These are phyloP conservation scores for Lagenaria siceraria DNA, from an alignment of 306 rosid genomes.

Conservation along the genomic window DNA sequence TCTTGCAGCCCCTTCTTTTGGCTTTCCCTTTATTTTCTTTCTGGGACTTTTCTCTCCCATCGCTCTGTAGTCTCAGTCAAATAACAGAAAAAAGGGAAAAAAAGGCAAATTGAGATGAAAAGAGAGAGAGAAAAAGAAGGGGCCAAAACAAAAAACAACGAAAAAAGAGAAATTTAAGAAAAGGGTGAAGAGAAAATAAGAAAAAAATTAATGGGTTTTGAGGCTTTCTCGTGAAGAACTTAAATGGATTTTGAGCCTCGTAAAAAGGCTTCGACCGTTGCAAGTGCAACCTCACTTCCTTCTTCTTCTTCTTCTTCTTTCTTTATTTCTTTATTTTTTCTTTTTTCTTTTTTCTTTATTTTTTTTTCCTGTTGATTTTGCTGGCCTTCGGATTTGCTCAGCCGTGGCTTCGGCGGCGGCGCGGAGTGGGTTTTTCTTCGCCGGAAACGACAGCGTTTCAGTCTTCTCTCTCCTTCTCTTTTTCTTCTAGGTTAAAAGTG, in stretches of 20 bases:
- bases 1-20: background rate
- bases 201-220: constrained; percentile 16
- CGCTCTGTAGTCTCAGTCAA: constrained; percentile 9
- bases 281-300: constrained; percentile 11
- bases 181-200: background rate
- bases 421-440: background rate
- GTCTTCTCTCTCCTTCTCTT: background rate
- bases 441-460: background rate
- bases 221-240: constrained; percentile 20
- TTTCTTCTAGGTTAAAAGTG: background rate
- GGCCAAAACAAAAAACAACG: background rate
- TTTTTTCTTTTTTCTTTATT: too few relatives aligned
- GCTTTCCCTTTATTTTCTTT: background rate
- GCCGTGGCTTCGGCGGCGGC: background rate
- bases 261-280: constrained; percentile 5
- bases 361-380: too few relatives aligned
- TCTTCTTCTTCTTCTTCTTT: background rate
- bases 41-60: constrained; percentile 25
- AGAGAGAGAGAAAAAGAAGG: constrained; percentile 21
- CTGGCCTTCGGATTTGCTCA: background rate
- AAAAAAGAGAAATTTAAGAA: constrained; percentile 18
- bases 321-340: too few relatives aligned
- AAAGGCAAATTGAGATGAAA: background rate
- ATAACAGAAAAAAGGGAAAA: constrained; percentile 3
- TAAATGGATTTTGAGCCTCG: constrained; percentile 11